These are phyloP conservation scores for Trichoderma citrinoviride DNA, from an alignment of 2,329 filamentous ascomycete species.

Conservation along the genomic window DNA sequence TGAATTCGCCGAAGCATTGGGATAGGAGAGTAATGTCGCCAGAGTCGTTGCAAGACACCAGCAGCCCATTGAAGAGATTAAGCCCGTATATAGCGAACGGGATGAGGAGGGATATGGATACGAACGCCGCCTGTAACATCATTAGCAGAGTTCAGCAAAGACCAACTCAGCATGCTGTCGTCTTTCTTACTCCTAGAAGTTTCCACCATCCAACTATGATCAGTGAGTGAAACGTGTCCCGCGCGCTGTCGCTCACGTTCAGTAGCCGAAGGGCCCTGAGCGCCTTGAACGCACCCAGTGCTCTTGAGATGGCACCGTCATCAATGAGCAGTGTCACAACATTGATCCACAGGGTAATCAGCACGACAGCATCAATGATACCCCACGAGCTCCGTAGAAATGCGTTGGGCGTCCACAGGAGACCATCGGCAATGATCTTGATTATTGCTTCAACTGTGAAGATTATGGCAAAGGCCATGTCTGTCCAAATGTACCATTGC, in stretches of 20 bases:
- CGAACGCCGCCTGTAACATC: slow-evolving; percentile 67
- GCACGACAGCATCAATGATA: slow-evolving; percentile 86
- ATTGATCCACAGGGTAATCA: slow-evolving; percentile 94
- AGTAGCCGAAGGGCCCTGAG: slow-evolving; percentile 85
- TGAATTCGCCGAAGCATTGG: slow-evolving; percentile 83
- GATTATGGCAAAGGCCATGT: slow-evolving; percentile 81
- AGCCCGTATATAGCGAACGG: slow-evolving; percentile 96
- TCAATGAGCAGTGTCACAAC: slow-evolving; percentile 78
- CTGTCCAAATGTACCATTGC: slow-evolving; percentile 95
- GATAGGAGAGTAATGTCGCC: slow-evolving; percentile 54
- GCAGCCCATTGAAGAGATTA: slow-evolving; percentile 83
- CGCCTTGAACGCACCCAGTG: slow-evolving; percentile 95
- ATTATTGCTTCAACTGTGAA: slow-evolving; percentile 85
- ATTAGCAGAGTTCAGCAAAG: slow-evolving; percentile 19
- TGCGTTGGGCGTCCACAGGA: slow-evolving; percentile 95
- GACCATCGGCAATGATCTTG: slow-evolving; percentile 92
- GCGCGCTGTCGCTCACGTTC: slow-evolving; percentile 93
- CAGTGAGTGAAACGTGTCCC: slow-evolving; percentile 94
- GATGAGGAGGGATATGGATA: slow-evolving; percentile 89
- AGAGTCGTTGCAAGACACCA: slow-evolving; percentile 72
- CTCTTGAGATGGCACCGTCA: slow-evolving; percentile 80
- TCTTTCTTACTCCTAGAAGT: slow-evolving; percentile 67
- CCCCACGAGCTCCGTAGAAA: slow-evolving; percentile 97
- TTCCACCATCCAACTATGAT: slow-evolving; percentile 95
- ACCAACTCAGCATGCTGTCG: not conserved